A percentile compares a stretch with the other conserved stretches of the same genome.
Conservation (phyloP, 169 alveolate species). For the Plasmodium gonderi region DNA sequence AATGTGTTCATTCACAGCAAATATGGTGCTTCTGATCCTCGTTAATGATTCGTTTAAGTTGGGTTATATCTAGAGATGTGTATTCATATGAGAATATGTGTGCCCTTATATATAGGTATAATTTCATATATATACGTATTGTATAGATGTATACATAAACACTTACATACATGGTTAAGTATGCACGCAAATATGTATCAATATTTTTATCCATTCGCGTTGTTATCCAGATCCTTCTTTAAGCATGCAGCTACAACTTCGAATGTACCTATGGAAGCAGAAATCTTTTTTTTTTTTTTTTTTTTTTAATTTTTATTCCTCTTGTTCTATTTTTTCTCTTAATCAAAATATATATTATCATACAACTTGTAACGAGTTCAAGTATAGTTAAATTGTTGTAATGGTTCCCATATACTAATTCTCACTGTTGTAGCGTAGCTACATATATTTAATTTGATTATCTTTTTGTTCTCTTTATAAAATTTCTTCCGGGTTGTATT, state of each 20-base stretch:
- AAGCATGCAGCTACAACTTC: background rate
- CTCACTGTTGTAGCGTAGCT: background rate
- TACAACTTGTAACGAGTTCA: background rate
- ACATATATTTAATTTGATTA: background rate
- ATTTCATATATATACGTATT: constrained; percentile 10
- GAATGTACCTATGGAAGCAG: background rate
- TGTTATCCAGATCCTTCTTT: background rate
- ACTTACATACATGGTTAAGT: background rate
- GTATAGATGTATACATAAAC: background rate
- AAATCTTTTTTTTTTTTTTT: background rate
- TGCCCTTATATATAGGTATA: background rate
- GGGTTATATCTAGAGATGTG: background rate
- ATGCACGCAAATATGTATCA: background rate
- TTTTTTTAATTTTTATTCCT: background rate
- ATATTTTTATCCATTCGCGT: background rate
- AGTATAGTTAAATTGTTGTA: background rate
- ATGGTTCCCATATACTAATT: background rate
- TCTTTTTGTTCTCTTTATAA: constrained; percentile 1
- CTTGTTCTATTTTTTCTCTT: background rate
- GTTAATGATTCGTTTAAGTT: background rate
- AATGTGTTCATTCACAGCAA: background rate
- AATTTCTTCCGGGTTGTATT: background rate
- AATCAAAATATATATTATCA: background rate
- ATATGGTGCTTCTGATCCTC: background rate
- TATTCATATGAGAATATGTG: too few relatives aligned